A percentile compares a stretch with the other conserved stretches of the same genome.
Conservation (phyloP, 768 basidiomycete genomes). For the Kondoa subrosea region DNA sequence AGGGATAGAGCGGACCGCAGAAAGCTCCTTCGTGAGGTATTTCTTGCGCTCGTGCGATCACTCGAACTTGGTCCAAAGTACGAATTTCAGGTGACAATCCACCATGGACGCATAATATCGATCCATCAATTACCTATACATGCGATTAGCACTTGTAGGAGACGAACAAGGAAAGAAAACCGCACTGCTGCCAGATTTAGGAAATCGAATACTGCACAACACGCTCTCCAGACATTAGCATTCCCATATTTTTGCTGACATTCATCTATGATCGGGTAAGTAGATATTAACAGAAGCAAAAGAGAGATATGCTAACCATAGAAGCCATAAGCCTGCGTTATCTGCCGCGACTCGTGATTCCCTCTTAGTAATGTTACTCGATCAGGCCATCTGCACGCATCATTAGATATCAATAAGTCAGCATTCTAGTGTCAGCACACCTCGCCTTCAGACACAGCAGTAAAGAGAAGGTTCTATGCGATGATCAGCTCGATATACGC, state of each 20-base stretch:
- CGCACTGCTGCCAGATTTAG: conserved; percentile 78
- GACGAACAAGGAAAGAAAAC: conserved; percentile 25
- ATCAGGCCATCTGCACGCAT: conserved; percentile 59
- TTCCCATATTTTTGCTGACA: conserved; percentile 97
- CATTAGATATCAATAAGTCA: neutral
- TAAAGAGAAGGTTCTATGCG: conserved; percentile 54
- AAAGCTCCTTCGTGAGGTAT: conserved; percentile 39
- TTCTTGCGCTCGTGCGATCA: conserved; percentile 47
- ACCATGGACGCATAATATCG: conserved; percentile 83
- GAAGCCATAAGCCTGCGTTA: conserved; percentile 97
- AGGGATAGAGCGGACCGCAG: conserved; percentile 32
- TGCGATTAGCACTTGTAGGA: neutral
- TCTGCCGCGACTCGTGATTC: conserved; percentile 93
- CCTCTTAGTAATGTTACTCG: conserved; percentile 77
- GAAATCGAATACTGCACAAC: conserved; percentile 90
- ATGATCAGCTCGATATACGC: neutral
- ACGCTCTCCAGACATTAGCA: conserved; percentile 88
- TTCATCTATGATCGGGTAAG: conserved; percentile 43
- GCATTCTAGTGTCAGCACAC: conserved; percentile 32
- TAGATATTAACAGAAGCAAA: neutral
- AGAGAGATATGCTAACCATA: conserved; percentile 48
- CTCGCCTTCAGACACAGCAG: conserved; percentile 75
- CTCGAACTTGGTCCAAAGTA: conserved; percentile 83
- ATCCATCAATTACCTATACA: conserved; percentile 78
- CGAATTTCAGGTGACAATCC: conserved; percentile 90